These are phyloP conservation scores for Beauveria rudraprayagi DNA, from an alignment of 2,329 filamentous ascomycete species.

Conservation along the genomic window DNA sequence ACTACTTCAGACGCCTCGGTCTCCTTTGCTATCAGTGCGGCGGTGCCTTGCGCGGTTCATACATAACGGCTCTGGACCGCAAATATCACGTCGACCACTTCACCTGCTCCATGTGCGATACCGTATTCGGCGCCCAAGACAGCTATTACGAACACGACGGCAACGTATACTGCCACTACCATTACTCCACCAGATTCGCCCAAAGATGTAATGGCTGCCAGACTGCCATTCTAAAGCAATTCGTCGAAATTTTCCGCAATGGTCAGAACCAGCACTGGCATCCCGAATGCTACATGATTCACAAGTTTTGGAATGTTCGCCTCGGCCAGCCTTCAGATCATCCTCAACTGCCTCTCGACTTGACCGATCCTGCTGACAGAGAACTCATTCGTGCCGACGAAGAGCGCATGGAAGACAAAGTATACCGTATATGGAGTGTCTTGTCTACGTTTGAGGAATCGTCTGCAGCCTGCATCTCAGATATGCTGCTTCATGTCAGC, in stretches of 20 bases:
- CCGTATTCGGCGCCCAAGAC: constrained; percentile 95
- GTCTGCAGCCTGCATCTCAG: constrained; percentile 94
- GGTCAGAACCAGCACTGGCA: constrained; percentile 99
- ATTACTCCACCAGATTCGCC: constrained; percentile 96
- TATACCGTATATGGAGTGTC: constrained; percentile 97
- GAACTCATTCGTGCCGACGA: constrained; percentile 75
- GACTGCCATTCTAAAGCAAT: constrained; percentile 95
- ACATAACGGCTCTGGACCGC: constrained; percentile 93
- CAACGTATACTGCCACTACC: constrained; percentile 95
- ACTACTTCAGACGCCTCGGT: constrained; percentile 90
- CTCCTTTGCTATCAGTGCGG: constrained; percentile 88
- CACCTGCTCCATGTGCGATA: constrained; percentile 92
- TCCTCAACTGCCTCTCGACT: constrained; percentile 32
- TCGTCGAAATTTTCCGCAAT: constrained; percentile 97
- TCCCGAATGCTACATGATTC: constrained; percentile 99
- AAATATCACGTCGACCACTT: constrained; percentile 99
- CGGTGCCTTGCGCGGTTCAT: constrained; percentile 86
- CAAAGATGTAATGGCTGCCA: constrained; percentile 95
- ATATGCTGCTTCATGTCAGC: constrained; percentile 97
- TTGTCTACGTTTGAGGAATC: constrained; percentile 96
- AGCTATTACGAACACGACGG: constrained; percentile 98
- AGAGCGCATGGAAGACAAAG: constrained; percentile 94
- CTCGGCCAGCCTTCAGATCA: constrained; percentile 55
- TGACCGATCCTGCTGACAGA: constrained; percentile 53
- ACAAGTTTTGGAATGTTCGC: constrained; percentile 99